Evolutionary conservation across 768 basidiomycete genomes (phyloP), one percentile per base, ranked within the genome.

Genomic region (Trametes elegans): DNA sequence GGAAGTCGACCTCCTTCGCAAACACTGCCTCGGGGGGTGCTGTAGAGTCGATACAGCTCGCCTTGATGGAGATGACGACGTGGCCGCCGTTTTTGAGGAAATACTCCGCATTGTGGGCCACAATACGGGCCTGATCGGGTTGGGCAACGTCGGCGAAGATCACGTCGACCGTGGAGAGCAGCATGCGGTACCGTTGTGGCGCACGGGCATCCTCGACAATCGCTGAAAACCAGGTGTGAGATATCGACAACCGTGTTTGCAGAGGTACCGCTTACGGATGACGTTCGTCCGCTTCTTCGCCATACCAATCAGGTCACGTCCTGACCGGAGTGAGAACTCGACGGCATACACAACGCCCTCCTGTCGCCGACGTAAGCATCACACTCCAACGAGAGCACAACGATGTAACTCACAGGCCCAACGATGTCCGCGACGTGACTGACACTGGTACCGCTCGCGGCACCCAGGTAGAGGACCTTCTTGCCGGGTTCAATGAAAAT

Each of bases 231-330:
- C 42, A 27, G n/a, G 11, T 11, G 8, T 29, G 14, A 32, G 13
- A 21, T 28, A 32, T 13, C 13, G 23, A 26, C 6, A 47, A 16
- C 45, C 29, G 21, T 49, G 23, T 29, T 18, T 27, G 7, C 6
- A 38, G 26, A 35, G 2, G 45, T 24, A 44, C 28, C 3, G 79
- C 90, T 55, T 74, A 96, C 93, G 97, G 66, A 98, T 96, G 61
- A 98, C 93, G 72, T 98, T 99, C 61, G 97, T 98, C 56, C 97
- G 82, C 76, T 97, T 98, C 76, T 98, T 98, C 29, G 97, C 96
- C 97, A 98, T 99, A 75, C 90, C 90, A 64, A 99, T 97, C 58
- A 98, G 75, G 74, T 99, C 97, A 73, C 97, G 91, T 31, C 97
- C 97, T 50, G 94, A 96, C 65, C 97, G 84, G 63, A 87, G 80